Conservation (phyloP, 164 flowering plant genomes). For the Dillenia turbinata region DNA sequence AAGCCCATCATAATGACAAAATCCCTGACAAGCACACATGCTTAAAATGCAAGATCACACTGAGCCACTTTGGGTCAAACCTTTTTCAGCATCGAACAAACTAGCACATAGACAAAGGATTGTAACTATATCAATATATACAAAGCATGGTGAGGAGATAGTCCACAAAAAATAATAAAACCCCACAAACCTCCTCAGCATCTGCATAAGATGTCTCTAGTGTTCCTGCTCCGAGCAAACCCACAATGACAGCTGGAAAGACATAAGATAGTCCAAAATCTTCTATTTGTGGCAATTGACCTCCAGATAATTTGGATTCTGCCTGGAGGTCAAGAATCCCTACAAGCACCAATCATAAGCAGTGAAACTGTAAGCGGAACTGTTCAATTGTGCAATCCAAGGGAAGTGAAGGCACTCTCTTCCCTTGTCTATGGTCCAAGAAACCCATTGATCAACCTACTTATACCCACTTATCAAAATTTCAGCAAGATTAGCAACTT, state of each 20-base stretch:
- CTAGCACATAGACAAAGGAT: too few species aligned
- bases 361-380: background rate
- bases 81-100: too few species aligned
- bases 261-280: slow-evolving; percentile 12
- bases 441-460: background rate
- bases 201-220: slow-evolving; percentile 63
- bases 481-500: too few species aligned
- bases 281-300: slow-evolving; percentile 11
- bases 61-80: too few species aligned
- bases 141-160: background rate
- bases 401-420: background rate
- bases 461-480: too few species aligned
- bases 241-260: slow-evolving; percentile 44
- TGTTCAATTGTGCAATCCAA: background rate
- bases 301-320: slow-evolving; percentile 14
- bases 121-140: too few species aligned
- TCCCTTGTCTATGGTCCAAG: background rate
- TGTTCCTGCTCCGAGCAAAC: slow-evolving; percentile 50
- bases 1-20: background rate
- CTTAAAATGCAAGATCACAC: too few species aligned
- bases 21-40: background rate
- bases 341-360: slow-evolving; percentile 9
- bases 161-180: background rate
- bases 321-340: slow-evolving; percentile 16
- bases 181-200: slow-evolving; percentile 42